Evolutionary conservation across 1,284 basidiomycete genomes (phyloP), one percentile per base, ranked within the genome.

Genomic region (Fistulina hepatica): DNA sequence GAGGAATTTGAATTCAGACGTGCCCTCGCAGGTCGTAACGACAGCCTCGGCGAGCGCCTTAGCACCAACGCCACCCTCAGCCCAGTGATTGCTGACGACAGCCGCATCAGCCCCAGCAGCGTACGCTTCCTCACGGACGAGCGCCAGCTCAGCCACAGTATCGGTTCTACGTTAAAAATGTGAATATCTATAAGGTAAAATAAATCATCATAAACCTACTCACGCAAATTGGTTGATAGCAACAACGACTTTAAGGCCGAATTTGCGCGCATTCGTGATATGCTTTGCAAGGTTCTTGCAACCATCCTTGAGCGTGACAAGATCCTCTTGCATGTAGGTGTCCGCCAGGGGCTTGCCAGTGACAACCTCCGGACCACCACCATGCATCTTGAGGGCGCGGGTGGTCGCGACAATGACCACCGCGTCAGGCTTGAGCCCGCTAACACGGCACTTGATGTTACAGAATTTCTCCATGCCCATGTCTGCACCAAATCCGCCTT

Each of bases 381-480:
- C 94, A 60, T 98, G 94, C 89, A 97, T 98, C 76, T 98, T 98
- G 48, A 98, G 68, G 15, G 94, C 94, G 46, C 94, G 84, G 26
- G 95, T 94, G 1, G 94, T 98, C 2, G 95, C 95, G 36, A 98
- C 94, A 48, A 98, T 86, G 45, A 98, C 80, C 22, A 85, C 84
- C 2, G 92, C 94, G 59, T 98, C 91, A 12, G 95, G 95, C 40
- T 69, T 81, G 47, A 98, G 75, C 21, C 92, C 94, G 45, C 88
- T 93, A 41, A 90, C 73, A 42, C 95, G 81, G 58, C 94, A 97
- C 65, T 98, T 98, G 73, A 98, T 98, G 67, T 98, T 97, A 73
- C 92, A 97, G 73, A 98, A 98, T 63, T 98, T 93, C 65, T 93
- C 89, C 88, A 93, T 90, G 46, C 92, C 94, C 76, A 98, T 98